Conservation (phyloP, 768 basidiomycete genomes). For the Kondoa subrosea region DNA sequence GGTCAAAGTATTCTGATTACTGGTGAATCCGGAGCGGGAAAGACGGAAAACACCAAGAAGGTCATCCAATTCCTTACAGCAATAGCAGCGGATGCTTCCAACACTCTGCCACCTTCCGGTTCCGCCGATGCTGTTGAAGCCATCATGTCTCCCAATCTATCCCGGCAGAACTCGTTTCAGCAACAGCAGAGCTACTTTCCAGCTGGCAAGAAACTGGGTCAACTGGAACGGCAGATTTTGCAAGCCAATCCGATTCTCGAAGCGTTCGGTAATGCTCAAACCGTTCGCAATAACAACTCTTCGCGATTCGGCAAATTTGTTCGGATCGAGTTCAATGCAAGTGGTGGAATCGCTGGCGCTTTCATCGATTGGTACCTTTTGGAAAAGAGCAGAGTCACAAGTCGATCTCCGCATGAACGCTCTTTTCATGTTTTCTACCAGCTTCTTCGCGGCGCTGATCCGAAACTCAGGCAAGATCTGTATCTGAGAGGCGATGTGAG, state of each 20-base stretch:
- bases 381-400: constrained; percentile 90
- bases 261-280: constrained; percentile 96
- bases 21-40: constrained; percentile 96
- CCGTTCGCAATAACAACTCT: constrained; percentile 94
- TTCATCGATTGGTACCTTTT: constrained; percentile 98
- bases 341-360: constrained; percentile 89
- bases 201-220: constrained; percentile 41
- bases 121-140: constrained; percentile 36
- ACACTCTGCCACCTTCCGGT: constrained; percentile 40
- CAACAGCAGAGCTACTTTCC: constrained; percentile 21
- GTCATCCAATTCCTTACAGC: constrained; percentile 98
- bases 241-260: constrained; percentile 96
- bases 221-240: constrained; percentile 86
- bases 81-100: constrained; percentile 73
- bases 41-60: constrained; percentile 95
- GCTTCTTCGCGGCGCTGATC: constrained; percentile 56
- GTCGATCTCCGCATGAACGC: constrained; percentile 69
- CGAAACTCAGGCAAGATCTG: constrained; percentile 43
- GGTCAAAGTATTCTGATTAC: constrained; percentile 97
- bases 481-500: constrained; percentile 43
- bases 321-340: constrained; percentile 76
- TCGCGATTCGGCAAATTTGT: constrained; percentile 98
- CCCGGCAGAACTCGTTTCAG: constrained; percentile 29
- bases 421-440: constrained; percentile 98
- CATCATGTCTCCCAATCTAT: background rate